Percentiles rank a stretch among this genome's conserved stretches.
These are phyloP conservation scores for Diaporthe longicolla DNA, from an alignment of 2,329 filamentous ascomycete species.

Conservation along the genomic window DNA sequence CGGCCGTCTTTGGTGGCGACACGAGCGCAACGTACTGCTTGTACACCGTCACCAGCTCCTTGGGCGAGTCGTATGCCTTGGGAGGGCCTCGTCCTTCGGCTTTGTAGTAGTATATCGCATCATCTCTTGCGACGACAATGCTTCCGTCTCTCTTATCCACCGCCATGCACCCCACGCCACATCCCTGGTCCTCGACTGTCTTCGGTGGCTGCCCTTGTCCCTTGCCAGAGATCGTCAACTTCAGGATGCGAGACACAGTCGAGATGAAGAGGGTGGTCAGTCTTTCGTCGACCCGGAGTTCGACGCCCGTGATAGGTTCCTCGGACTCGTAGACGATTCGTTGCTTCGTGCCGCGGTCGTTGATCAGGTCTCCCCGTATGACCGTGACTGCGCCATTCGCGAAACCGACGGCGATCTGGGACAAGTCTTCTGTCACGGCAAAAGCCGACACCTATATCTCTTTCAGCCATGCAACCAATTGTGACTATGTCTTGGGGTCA, in stretches of 20 bases:
- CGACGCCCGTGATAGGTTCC: constrained; percentile 93
- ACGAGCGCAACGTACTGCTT: constrained; percentile 90
- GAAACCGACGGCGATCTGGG: constrained; percentile 94
- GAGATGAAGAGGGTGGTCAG: constrained; percentile 89
- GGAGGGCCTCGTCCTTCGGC: constrained; percentile 87
- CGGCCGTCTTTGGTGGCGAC: constrained; percentile 76
- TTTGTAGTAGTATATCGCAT: constrained; percentile 95
- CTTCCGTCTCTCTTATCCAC: constrained; percentile 84
- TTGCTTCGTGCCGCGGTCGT: constrained; percentile 94
- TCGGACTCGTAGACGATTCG: constrained; percentile 96
- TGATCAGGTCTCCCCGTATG: constrained; percentile 92
- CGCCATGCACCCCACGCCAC: constrained; percentile 95
- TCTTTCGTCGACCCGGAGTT: constrained; percentile 74
- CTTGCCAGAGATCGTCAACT: constrained; percentile 86
- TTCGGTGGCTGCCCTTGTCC: constrained; percentile 92
- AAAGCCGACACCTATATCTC: constrained; percentile 83
- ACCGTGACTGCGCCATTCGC: constrained; percentile 95
- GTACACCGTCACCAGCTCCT: constrained; percentile 84
- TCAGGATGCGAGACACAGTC: constrained; percentile 89
- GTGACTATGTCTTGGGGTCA: neutral
- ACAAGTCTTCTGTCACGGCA: constrained; percentile 86
- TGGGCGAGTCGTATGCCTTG: constrained; percentile 91
- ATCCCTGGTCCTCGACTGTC: constrained; percentile 90
- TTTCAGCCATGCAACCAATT: neutral
- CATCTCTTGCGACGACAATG: constrained; percentile 91